Evolutionary conservation across 768 basidiomycete genomes (phyloP).

Genomic region (Lactifluus echinatus): DNA sequence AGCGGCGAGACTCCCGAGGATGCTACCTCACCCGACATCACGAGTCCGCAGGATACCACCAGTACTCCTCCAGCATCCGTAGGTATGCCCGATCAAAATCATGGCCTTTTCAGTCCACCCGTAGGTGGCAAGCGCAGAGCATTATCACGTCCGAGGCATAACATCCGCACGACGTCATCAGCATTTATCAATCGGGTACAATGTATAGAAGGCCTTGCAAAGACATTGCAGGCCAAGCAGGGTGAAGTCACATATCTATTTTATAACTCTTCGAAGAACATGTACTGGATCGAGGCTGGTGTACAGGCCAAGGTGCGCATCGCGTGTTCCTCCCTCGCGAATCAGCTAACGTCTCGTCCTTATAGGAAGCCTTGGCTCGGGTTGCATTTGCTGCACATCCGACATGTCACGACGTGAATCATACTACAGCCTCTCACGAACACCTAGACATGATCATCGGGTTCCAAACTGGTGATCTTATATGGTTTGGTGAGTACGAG

Average conservation of each 20-base stretch:
- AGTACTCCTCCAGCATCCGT: slow-evolving; percentile 31
- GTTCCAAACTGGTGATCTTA: slow-evolving; percentile 87
- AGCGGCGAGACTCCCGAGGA: slow-evolving; percentile 76
- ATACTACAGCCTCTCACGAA: slow-evolving; percentile 64
- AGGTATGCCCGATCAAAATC: slow-evolving; percentile 35
- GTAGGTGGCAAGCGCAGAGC: slow-evolving; percentile 53
- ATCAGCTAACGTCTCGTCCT: neutral
- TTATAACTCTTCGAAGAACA: slow-evolving; percentile 78
- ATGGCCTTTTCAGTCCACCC: slow-evolving; percentile 48
- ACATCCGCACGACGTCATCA: slow-evolving; percentile 83
- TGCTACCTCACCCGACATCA: slow-evolving; percentile 30
- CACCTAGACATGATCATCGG: slow-evolving; percentile 86
- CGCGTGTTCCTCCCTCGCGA: neutral
- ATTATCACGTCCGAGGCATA: slow-evolving; percentile 74
- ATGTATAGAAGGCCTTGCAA: slow-evolving; percentile 65
- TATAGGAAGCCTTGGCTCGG: slow-evolving; percentile 76
- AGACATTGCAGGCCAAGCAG: slow-evolving; percentile 62
- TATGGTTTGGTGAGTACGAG: slow-evolving; percentile 74
- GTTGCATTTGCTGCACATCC: slow-evolving; percentile 82
- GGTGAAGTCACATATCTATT: slow-evolving; percentile 85
- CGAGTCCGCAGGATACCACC: slow-evolving; percentile 24
- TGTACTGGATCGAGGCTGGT: slow-evolving; percentile 83
- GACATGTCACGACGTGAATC: slow-evolving; percentile 87
- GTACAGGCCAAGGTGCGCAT: slow-evolving; percentile 66
- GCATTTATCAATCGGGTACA: slow-evolving; percentile 88